Conservation (phyloP, 805 yeast genomes). For the Nakazawaea ishiwadae region DNA sequence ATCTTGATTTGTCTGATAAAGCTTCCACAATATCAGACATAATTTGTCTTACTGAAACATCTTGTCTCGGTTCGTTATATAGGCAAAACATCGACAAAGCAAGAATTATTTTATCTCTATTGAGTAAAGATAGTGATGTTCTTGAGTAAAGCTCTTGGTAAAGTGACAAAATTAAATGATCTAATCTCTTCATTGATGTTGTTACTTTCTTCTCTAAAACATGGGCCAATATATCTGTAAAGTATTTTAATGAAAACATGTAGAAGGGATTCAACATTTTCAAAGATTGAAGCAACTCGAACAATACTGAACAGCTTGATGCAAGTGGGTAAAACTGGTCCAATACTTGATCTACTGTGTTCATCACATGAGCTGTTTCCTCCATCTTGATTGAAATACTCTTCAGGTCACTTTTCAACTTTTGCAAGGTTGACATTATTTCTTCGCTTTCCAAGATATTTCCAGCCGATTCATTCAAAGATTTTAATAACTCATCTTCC, state of each 20-base stretch:
- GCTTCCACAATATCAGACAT: slow-evolving; percentile 4
- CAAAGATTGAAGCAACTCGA: slow-evolving; percentile 39
- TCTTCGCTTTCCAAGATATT: slow-evolving; percentile 65
- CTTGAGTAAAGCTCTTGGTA: slow-evolving; percentile 42
- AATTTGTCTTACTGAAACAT: slow-evolving; percentile 15
- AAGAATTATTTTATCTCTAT: slow-evolving; percentile 40
- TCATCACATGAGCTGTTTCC: slow-evolving; percentile 53
- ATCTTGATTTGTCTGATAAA: slow-evolving; percentile 1
- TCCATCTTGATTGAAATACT: slow-evolving; percentile 47
- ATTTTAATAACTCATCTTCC: slow-evolving; percentile 54
- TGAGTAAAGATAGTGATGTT: slow-evolving; percentile 41
- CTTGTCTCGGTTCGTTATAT: slow-evolving; percentile 16
- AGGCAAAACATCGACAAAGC: slow-evolving; percentile 32
- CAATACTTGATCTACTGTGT: slow-evolving; percentile 44
- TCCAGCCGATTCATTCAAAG: slow-evolving; percentile 53
- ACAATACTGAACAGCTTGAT: slow-evolving; percentile 45
- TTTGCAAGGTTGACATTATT: slow-evolving; percentile 56
- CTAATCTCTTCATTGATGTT: slow-evolving; percentile 19
- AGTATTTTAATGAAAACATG: slow-evolving; percentile 48
- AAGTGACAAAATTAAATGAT: slow-evolving; percentile 30
- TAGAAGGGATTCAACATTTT: slow-evolving; percentile 46
- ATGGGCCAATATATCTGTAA: slow-evolving; percentile 29
- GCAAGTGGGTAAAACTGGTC: slow-evolving; percentile 52
- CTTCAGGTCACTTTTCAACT: slow-evolving; percentile 56
- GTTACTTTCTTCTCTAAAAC: slow-evolving; percentile 22